A percentile compares a stretch with the other conserved stretches of the same genome.
These are phyloP conservation scores for Neofusicoccum parvum DNA, from an alignment of 2,329 filamentous ascomycete species.

Conservation along the genomic window DNA sequence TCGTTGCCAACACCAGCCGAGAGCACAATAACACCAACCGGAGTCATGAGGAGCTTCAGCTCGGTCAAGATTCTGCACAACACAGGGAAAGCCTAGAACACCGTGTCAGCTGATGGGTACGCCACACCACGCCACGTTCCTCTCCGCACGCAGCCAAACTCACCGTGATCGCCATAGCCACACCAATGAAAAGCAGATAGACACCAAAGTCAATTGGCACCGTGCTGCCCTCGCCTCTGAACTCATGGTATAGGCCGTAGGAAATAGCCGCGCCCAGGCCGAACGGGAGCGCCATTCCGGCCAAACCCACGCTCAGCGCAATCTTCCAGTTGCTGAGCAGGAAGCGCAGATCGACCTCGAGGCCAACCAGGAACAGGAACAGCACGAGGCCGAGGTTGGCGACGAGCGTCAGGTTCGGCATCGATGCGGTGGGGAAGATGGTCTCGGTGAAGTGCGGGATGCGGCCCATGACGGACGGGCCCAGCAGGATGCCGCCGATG, in stretches of 20 bases:
- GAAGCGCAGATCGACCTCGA: slow-evolving; percentile 82
- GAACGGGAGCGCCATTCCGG: slow-evolving; percentile 82
- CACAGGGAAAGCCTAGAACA: slow-evolving; percentile 71
- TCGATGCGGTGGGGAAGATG: slow-evolving; percentile 76
- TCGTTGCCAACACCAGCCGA: slow-evolving; percentile 94
- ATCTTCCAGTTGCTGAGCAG: slow-evolving; percentile 79
- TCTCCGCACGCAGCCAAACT: slow-evolving; percentile 25
- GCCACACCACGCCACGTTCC: neutral
- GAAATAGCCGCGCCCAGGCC: slow-evolving; percentile 79
- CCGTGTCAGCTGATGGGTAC: slow-evolving; percentile 22
- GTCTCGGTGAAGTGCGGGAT: slow-evolving; percentile 75
- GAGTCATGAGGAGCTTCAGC: slow-evolving; percentile 78
- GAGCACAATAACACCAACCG: slow-evolving; percentile 84
- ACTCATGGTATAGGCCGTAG: slow-evolving; percentile 77
- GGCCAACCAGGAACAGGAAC: slow-evolving; percentile 83
- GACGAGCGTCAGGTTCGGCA: slow-evolving; percentile 74
- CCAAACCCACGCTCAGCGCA: slow-evolving; percentile 74
- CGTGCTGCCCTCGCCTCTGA: slow-evolving; percentile 59
- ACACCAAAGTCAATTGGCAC: slow-evolving; percentile 63
- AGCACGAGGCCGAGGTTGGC: slow-evolving; percentile 83
- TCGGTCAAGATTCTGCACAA: slow-evolving; percentile 92
- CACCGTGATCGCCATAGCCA: slow-evolving; percentile 89
- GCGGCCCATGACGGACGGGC: slow-evolving; percentile 84
- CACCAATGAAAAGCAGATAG: slow-evolving; percentile 81
- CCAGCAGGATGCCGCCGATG: slow-evolving; percentile 80